Percentiles rank a stretch among this genome's conserved stretches.
Evolutionary conservation across 73 alveolate genomes (phyloP).

Genomic region (Blepharisma japonicum): DNA sequence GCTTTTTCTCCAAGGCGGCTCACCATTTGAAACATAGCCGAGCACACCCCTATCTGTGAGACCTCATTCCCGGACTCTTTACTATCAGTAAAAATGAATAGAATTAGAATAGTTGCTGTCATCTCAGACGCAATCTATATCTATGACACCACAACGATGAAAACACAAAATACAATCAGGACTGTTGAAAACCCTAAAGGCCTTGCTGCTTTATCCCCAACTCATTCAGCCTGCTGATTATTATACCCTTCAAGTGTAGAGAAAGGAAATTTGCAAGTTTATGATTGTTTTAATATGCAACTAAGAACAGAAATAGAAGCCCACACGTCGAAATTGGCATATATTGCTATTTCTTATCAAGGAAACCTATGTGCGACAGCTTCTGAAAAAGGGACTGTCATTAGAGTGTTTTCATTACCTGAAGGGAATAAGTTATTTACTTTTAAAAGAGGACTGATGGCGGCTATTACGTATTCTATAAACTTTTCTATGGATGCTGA

Average conservation of each 20-base stretch:
- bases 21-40: constrained; percentile 69
- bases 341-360: constrained; percentile 59
- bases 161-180: constrained; percentile 46
- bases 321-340: constrained; percentile 72
- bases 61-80: constrained; percentile 58
- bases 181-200: constrained; percentile 67
- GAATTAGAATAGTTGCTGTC: constrained; percentile 61
- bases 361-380: constrained; percentile 80
- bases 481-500: constrained; percentile 57
- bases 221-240: constrained; percentile 55
- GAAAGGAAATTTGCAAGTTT: constrained; percentile 68
- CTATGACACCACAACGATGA: constrained; percentile 61
- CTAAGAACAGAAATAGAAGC: constrained; percentile 56
- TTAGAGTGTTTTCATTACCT: constrained; percentile 73
- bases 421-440: constrained; percentile 75
- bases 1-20: constrained; percentile 64
- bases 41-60: constrained; percentile 51
- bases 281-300: constrained; percentile 62
- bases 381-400: constrained; percentile 78
- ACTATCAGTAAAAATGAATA: constrained; percentile 62
- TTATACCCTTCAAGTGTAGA: constrained; percentile 60
- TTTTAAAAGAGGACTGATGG: constrained; percentile 64
- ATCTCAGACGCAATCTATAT: constrained; percentile 65
- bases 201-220: constrained; percentile 61
- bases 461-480: constrained; percentile 55